Base-by-base conservation (phyloP, 2,329 filamentous ascomycete species). In the Hypoxylon sp. region DNA sequence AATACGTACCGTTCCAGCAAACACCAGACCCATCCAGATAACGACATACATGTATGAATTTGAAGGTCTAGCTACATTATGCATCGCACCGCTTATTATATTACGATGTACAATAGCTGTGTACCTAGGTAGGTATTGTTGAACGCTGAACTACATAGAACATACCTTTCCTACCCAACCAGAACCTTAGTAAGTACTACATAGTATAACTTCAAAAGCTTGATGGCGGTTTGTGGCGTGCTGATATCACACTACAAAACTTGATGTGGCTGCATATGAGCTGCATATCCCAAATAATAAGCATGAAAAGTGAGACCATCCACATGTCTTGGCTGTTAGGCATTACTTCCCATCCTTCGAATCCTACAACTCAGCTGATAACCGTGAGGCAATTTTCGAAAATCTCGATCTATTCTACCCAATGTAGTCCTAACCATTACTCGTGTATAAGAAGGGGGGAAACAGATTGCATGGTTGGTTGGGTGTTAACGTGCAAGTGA, bases 221-320 rank as follows among this genome's bases (percentile, higher is more conserved):
- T 24, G n/a, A 22, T 31, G 26, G 19, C 46, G n/a, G 42, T 35
- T 26, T 52, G 37, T 48, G 50, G 54, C 31, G 24, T 37, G 29
- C 55, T 64, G 62, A 65, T 67, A 63, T 55, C 55, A 57, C 44
- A 11, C 37, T 56, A 35, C 50, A 56, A 55, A 60, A 52, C 56
- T 22, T 63, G 46, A 57, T 50, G 54, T 53, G 37, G 17, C 26
- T 68, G 65, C 61, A 60, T 65, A 55, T 44, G 17, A 52, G 55
- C 61, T 68, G 61, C 65, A 65, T 61, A 53, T 17, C 44, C 52
- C 29, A 56, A 57, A 11, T 13, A 46, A 37, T 44, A 50, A 57
- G 47, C 44, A 57, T 44, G 44, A 26, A 26, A 39, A 48, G 29
- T 26, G 19, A 39, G 29, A 42, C 31, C 24, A 14, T 42, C 14